Percentiles rank a stretch among this genome's conserved stretches.
Conservation (phyloP, 2,329 filamentous ascomycete species). For the Aaosphaeria arxii region DNA sequence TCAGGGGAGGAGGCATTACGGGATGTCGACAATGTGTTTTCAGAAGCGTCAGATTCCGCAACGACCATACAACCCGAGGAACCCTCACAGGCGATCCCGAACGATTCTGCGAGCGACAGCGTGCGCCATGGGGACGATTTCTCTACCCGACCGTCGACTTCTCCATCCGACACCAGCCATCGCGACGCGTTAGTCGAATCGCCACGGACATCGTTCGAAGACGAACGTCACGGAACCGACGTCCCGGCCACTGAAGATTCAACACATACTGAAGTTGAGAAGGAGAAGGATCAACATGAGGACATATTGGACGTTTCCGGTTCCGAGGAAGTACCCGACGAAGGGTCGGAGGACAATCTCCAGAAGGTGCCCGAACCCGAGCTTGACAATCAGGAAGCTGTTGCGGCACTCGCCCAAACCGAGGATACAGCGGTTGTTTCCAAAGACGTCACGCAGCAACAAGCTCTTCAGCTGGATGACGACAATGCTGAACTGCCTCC, state of each 20-base stretch:
- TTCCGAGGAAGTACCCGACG: no score
- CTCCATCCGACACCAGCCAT: constrained; percentile 35
- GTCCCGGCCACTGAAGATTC: not conserved
- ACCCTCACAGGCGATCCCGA: not conserved
- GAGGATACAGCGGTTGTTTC: no score
- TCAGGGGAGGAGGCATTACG: constrained; percentile 6
- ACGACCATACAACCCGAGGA: constrained; percentile 27
- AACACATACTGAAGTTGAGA: no score
- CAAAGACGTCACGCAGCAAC: no score
- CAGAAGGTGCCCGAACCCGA: no score
- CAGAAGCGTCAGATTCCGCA: constrained; percentile 29
- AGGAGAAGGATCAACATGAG: no score
- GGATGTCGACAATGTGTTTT: constrained; percentile 15
- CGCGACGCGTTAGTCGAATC: constrained; percentile 28
- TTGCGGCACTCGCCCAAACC: no score
- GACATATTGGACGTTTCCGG: no score
- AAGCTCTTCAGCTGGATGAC: no score
- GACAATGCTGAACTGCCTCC: no score
- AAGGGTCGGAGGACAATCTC: no score
- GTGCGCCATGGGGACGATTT: constrained; percentile 23
- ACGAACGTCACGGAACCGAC: constrained; percentile 13
- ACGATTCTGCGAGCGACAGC: constrained; percentile 5
- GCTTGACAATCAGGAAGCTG: no score
- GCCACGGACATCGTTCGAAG: constrained; percentile 36
- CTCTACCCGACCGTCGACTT: constrained; percentile 33